Percentiles rank a stretch among this genome's conserved stretches.
phyloP scores from a whole-genome alignment of 2,329 filamentous ascomycete species.

The Ascochyta fabae region DNA sequence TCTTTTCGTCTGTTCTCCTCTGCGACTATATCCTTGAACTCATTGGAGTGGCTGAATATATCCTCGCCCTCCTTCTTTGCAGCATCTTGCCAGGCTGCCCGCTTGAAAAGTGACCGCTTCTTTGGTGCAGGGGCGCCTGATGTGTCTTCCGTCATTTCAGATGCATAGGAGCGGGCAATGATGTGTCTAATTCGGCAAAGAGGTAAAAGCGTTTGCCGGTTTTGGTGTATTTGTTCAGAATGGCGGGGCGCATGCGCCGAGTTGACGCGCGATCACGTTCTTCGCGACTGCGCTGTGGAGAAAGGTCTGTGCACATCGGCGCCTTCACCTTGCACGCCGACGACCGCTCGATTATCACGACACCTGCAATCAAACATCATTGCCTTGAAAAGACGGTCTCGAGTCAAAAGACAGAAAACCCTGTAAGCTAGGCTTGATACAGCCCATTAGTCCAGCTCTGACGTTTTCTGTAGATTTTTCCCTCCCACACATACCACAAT shows the following conservation, averaged over 20 bases:
- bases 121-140: constrained; percentile 36
- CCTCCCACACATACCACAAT: constrained; percentile 2
- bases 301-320: constrained; percentile 30
- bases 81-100: constrained; percentile 57
- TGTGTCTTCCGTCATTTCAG: constrained; percentile 35
- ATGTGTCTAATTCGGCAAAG: neutral
- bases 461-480: constrained; percentile 1
- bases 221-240: neutral
- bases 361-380: neutral
- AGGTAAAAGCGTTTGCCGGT: neutral
- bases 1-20: constrained; percentile 45
- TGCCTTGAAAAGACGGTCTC: neutral
- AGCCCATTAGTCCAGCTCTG: neutral
- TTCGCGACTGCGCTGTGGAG: constrained; percentile 19
- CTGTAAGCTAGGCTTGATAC: neutral
- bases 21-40: constrained; percentile 49
- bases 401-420: neutral
- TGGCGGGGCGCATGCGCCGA: constrained; percentile 19
- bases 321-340: constrained; percentile 3
- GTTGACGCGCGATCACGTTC: constrained; percentile 45
- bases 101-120: constrained; percentile 63
- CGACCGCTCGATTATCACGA: constrained; percentile 1
- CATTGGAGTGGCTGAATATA: constrained; percentile 54
- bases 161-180: constrained; percentile 16
- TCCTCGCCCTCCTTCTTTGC: constrained; percentile 44